Conservation (phyloP, 169 alveolate genomes). For the Plasmodium fragile region DNA sequence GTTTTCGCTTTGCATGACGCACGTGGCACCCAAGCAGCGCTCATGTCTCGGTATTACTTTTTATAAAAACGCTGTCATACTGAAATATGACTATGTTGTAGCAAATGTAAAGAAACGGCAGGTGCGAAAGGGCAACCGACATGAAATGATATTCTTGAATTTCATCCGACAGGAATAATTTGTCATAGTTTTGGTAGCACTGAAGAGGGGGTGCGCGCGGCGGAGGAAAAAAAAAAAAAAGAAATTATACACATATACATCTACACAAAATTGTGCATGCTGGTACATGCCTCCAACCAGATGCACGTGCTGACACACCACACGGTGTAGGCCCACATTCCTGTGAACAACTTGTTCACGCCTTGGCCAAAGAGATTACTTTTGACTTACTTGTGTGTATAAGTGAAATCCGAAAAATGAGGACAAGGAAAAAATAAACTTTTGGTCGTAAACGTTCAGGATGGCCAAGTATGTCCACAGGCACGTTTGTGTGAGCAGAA, state of each 20-base stretch:
- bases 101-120: conserved; percentile 69
- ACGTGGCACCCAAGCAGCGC: background rate
- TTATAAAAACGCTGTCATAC: conserved; percentile 70
- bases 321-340: background rate
- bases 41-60: conserved; percentile 27
- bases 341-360: background rate
- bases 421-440: conserved; percentile 46
- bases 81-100: conserved; percentile 70
- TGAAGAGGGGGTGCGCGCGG: background rate
- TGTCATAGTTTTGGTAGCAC: conserved; percentile 63
- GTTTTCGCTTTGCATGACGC: background rate
- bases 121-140: conserved; percentile 74
- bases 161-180: conserved; percentile 54
- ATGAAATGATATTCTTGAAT: conserved; percentile 70
- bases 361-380: background rate
- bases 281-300: background rate
- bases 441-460: conserved; percentile 57
- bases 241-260: background rate
- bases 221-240: background rate
- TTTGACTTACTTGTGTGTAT: conserved; percentile 60
- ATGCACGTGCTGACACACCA: background rate
- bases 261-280: background rate
- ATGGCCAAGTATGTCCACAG: conserved; percentile 68
- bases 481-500: conserved; percentile 65
- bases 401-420: conserved; percentile 66